phyloP scores from a whole-genome alignment of 495 filamentous ascomycete genomes.

The Cercophora newfieldiana region DNA sequence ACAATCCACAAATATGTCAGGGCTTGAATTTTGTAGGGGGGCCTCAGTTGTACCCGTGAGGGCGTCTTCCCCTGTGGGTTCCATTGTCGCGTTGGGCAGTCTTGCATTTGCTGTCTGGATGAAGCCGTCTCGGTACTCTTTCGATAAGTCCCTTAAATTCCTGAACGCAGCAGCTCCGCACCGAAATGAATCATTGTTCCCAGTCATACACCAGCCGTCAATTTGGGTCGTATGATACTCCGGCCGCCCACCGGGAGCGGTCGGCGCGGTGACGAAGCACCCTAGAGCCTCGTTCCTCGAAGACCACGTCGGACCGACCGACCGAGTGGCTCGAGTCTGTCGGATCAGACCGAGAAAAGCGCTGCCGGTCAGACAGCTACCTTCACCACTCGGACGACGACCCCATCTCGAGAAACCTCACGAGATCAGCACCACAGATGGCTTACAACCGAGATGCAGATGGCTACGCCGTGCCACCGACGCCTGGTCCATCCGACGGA shows the following conservation, averaged over 20 bases:
- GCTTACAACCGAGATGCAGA: slow-evolving; percentile 4
- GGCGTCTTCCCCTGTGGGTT: too few species aligned
- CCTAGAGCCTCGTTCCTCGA: slow-evolving; percentile 1
- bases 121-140: slow-evolving; percentile 21
- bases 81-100: too few species aligned
- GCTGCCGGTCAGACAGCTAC: too few species aligned
- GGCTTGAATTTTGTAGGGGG: slow-evolving; percentile 3
- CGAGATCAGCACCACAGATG: slow-evolving; percentile 5
- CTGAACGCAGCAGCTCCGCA: slow-evolving; percentile 20
- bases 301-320: slow-evolving; percentile 5
- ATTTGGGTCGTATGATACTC: slow-evolving; percentile 48
- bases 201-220: not conserved
- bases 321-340: slow-evolving; percentile 10
- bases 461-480: not conserved
- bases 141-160: slow-evolving; percentile 23
- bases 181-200: not conserved
- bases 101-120: slow-evolving; percentile 24
- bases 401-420: too few species aligned
- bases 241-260: slow-evolving; percentile 24
- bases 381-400: too few species aligned
- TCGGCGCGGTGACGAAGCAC: slow-evolving; percentile 30
- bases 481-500: slow-evolving; percentile 6
- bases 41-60: too few species aligned
- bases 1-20: slow-evolving; percentile 26
- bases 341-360: slow-evolving; percentile 4